A percentile compares a stretch with the other conserved stretches of the same genome.
phyloP scores from a whole-genome alignment of 2,329 filamentous ascomycete genomes.

The Sporothrix brunneoviolacea region DNA sequence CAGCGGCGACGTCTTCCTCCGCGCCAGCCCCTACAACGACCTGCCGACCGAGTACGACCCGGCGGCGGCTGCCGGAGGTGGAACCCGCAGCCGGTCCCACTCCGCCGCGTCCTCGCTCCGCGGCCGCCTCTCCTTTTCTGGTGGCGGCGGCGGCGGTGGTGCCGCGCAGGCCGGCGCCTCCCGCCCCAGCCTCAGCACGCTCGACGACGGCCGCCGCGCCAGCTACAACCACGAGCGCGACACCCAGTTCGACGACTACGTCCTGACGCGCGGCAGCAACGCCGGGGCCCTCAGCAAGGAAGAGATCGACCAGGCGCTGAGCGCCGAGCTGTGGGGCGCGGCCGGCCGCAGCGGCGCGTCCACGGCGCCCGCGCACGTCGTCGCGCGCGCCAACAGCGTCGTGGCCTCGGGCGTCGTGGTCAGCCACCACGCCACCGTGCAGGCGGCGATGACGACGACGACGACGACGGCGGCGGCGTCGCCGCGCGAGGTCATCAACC shows the following conservation, averaged over 20 bases:
- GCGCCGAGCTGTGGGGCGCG: slow-evolving; percentile 27
- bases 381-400: slow-evolving; percentile 23
- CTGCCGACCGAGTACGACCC: slow-evolving; percentile 15
- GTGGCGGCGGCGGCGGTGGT: not conserved
- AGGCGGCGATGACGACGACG: too few species aligned
- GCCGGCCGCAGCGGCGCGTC: not conserved
- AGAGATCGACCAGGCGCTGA: slow-evolving; percentile 28
- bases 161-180: too few species aligned
- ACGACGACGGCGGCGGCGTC: slow-evolving; percentile 8
- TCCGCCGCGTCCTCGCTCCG: slow-evolving; percentile 8
- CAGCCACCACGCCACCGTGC: slow-evolving; percentile 3
- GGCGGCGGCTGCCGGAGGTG: not conserved
- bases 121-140: not conserved
- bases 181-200: too few species aligned
- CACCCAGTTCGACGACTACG: slow-evolving; percentile 24
- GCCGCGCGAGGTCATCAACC: slow-evolving; percentile 19
- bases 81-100: slow-evolving; percentile 15
- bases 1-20: slow-evolving; percentile 16
- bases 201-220: not conserved
- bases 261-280: slow-evolving; percentile 9
- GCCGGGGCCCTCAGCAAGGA: slow-evolving; percentile 18
- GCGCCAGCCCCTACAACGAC: slow-evolving; percentile 15
- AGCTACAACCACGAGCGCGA: slow-evolving; percentile 25
- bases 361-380: not conserved
- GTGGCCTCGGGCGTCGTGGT: slow-evolving; percentile 20